Percentiles rank a stretch among this genome's conserved stretches.
Evolutionary conservation across 2,329 filamentous ascomycete genomes (phyloP).

Genomic region (Venturia pyrina): DNA sequence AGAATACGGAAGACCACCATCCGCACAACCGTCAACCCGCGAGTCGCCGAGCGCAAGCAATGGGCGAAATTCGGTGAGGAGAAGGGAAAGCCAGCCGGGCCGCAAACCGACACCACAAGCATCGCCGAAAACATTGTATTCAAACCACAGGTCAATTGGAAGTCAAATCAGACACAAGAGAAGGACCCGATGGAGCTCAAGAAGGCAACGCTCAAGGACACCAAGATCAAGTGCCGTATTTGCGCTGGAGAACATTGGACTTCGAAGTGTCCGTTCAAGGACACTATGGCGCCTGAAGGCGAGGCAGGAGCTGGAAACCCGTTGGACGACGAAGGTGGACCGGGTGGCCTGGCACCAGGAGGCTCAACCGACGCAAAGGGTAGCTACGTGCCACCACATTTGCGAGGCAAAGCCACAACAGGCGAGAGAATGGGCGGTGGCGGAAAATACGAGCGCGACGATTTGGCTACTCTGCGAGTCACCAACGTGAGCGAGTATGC

Average conservation of each 20-base stretch:
- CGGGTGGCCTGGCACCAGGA: constrained; percentile 50
- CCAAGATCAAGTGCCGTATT: constrained; percentile 99
- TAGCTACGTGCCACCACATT: constrained; percentile 88
- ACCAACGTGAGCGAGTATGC: constrained; percentile 98
- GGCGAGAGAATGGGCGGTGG: constrained; percentile 75
- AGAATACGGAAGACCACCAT: constrained; percentile 87
- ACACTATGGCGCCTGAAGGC: constrained; percentile 85
- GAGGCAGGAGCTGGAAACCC: constrained; percentile 37
- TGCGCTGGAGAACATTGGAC: constrained; percentile 99
- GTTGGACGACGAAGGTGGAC: constrained; percentile 35
- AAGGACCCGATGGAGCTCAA: constrained; percentile 64
- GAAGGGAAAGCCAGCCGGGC: constrained; percentile 73
- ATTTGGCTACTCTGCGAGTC: constrained; percentile 89
- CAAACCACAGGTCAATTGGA: constrained; percentile 88
- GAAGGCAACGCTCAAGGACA: constrained; percentile 74
- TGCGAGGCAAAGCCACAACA: constrained; percentile 60
- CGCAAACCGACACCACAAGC: constrained; percentile 79
- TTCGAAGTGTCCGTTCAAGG: constrained; percentile 97
- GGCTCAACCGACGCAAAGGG: constrained; percentile 40
- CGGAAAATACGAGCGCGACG: constrained; percentile 84
- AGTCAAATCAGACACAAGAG: constrained; percentile 64
- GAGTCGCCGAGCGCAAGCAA: constrained; percentile 85
- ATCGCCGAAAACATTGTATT: constrained; percentile 98
- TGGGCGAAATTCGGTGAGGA: constrained; percentile 92
- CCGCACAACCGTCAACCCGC: constrained; percentile 90